These are phyloP conservation scores for Backusella westeae DNA, from an alignment of 192 early-diverging fungal genomes.

Conservation along the genomic window DNA sequence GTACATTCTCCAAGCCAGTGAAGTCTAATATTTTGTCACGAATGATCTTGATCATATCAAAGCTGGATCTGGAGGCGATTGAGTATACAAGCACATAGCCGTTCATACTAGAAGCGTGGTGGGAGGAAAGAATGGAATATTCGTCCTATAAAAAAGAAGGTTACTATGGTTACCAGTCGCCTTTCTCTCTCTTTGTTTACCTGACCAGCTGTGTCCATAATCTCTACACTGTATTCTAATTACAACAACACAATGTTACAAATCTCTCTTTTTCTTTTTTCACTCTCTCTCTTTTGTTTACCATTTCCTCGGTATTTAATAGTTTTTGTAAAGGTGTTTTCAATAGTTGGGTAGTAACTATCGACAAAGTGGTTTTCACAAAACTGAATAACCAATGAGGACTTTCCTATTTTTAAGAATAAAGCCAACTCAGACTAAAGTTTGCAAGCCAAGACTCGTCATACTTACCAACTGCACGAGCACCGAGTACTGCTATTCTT, in stretches of 20 bases:
- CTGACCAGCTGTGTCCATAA: conserved; percentile 97
- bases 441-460: no score
- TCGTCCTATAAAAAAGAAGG: conserved; percentile 66
- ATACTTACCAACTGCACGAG: conserved; percentile 70
- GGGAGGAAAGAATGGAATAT: conserved; percentile 89
- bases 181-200: conserved; percentile 36
- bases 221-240: conserved; percentile 80
- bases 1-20: conserved; percentile 87
- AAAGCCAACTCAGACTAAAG: neutral
- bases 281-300: neutral
- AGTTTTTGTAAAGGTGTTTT: conserved; percentile 86
- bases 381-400: conserved; percentile 90
- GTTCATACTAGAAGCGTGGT: conserved; percentile 87
- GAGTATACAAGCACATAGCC: conserved; percentile 96
- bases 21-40: conserved; percentile 94
- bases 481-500: conserved; percentile 79
- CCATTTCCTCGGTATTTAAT: conserved; percentile 72
- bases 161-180: neutral
- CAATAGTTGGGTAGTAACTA: conserved; percentile 95
- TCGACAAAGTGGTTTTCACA: conserved; percentile 90
- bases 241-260: neutral
- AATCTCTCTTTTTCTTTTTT: neutral
- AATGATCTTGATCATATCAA: conserved; percentile 89
- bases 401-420: conserved; percentile 60
- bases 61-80: conserved; percentile 76